Evolutionary conservation across 192 early-diverging fungal genomes (phyloP).

Genomic region (Podila horticola): DNA sequence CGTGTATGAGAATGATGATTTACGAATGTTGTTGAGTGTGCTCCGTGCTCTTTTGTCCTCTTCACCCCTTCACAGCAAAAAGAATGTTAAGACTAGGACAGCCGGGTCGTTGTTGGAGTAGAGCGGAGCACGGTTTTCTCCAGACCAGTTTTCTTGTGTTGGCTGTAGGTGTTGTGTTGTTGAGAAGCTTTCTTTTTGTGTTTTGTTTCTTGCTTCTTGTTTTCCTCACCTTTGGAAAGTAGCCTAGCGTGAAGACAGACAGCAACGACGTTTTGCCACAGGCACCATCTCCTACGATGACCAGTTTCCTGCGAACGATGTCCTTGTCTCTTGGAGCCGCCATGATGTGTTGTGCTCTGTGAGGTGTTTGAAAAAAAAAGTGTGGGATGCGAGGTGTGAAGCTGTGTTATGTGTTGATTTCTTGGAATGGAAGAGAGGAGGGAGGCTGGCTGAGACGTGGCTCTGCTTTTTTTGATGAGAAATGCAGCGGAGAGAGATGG

Average conservation of each 20-base stretch:
- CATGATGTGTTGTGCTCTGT: slow-evolving; percentile 1
- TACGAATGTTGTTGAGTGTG: neutral
- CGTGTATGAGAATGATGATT: neutral
- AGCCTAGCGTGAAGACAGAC: slow-evolving; percentile 78
- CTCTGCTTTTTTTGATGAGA: neutral
- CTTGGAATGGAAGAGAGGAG: neutral
- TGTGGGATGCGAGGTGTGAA: neutral
- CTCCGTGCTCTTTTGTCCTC: neutral
- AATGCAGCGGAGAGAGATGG: neutral
- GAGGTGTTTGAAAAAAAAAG: neutral
- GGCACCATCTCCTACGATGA: slow-evolving; percentile 89
- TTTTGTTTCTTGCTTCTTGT: neutral
- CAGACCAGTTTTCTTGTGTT: neutral
- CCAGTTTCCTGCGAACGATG: slow-evolving; percentile 82
- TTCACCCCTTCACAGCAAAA: no score
- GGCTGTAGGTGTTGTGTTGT: neutral
- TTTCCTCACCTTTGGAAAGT: slow-evolving; percentile 83
- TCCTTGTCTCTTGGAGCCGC: slow-evolving; percentile 48
- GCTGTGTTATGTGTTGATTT: no score
- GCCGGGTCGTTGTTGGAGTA: no score
- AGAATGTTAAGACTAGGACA: no score
- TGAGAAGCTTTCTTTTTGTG: neutral
- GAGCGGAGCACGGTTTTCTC: no score
- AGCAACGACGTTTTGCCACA: slow-evolving; percentile 86
- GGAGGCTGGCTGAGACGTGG: neutral